These are phyloP conservation scores for Podosphaera fusca DNA, from an alignment of 2,329 filamentous ascomycete genomes.

Conservation along the genomic window DNA sequence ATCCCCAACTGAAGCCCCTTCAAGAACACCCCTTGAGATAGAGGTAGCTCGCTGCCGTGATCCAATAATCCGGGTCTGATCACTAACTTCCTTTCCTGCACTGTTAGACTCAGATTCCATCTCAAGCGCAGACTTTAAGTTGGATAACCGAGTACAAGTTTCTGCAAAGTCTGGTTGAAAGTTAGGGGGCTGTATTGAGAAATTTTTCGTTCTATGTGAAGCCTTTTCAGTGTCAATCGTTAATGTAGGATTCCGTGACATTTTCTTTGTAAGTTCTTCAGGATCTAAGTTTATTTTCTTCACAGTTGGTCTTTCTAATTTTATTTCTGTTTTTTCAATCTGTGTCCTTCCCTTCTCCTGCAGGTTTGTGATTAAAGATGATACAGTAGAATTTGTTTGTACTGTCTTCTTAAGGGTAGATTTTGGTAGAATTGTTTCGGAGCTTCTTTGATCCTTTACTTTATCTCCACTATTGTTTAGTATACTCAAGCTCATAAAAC, in stretches of 20 bases:
- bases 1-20: neutral
- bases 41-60: neutral
- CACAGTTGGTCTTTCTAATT: neutral
- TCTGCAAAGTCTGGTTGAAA: conserved; percentile 1
- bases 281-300: neutral
- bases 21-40: neutral
- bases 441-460: neutral
- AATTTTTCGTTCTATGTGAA: conserved; percentile 1
- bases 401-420: neutral
- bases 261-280: neutral
- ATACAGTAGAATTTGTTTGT: neutral
- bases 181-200: conserved; percentile 1
- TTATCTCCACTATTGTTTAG: neutral
- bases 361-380: neutral
- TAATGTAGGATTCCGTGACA: neutral
- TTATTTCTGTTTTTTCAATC: neutral
- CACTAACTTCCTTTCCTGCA: neutral
- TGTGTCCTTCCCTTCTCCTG: neutral
- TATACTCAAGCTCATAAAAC: neutral
- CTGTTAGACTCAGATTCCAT: neutral
- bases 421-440: neutral
- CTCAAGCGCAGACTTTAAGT: neutral
- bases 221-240: neutral
- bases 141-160: neutral
- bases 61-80: neutral